These are phyloP conservation scores for Candida odintsovae DNA, from an alignment of 805 yeast species.

Conservation along the genomic window DNA sequence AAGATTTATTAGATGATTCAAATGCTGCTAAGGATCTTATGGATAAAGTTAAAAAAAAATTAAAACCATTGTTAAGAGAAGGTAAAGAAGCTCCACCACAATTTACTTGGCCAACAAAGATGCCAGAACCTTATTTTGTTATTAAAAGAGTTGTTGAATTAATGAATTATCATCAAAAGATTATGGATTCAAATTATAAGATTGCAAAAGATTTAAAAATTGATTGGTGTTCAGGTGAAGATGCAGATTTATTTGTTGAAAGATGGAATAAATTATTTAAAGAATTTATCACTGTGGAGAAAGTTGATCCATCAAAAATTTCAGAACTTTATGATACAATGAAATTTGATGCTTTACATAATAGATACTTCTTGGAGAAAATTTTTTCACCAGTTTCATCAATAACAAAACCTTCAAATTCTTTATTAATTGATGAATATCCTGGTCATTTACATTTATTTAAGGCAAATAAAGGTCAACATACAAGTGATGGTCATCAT, in stretches of 20 bases:
- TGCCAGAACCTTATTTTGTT: conserved; percentile 96
- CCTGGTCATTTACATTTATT: conserved; percentile 25
- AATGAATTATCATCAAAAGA: conserved; percentile 83
- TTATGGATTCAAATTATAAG: conserved; percentile 76
- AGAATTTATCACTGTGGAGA: conserved; percentile 88
- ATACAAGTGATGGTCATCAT: conserved; percentile 25
- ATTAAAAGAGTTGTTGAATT: conserved; percentile 90
- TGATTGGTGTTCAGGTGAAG: conserved; percentile 97
- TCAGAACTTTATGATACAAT: conserved; percentile 96
- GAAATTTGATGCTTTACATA: conserved; percentile 97
- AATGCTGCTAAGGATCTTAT: conserved; percentile 97
- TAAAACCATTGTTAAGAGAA: conserved; percentile 88
- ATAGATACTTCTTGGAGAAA: conserved; percentile 78
- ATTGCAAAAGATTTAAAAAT: conserved; percentile 60
- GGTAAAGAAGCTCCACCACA: conserved; percentile 97
- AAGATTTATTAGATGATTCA: conserved; percentile 90
- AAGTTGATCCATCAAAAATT: conserved; percentile 95
- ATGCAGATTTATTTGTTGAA: conserved; percentile 82
- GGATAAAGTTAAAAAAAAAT: conserved; percentile 96
- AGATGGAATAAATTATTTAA: conserved; percentile 96
- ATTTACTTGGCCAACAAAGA: conserved; percentile 97
- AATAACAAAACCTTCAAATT: conserved; percentile 28
- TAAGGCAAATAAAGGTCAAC: conserved; percentile 11
- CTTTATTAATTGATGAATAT: conserved; percentile 22
- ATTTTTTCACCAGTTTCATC: conserved; percentile 65